Evolutionary conservation across 805 yeast genomes (phyloP), one percentile per base, ranked within the genome.

Genomic region (Candida anglica): DNA sequence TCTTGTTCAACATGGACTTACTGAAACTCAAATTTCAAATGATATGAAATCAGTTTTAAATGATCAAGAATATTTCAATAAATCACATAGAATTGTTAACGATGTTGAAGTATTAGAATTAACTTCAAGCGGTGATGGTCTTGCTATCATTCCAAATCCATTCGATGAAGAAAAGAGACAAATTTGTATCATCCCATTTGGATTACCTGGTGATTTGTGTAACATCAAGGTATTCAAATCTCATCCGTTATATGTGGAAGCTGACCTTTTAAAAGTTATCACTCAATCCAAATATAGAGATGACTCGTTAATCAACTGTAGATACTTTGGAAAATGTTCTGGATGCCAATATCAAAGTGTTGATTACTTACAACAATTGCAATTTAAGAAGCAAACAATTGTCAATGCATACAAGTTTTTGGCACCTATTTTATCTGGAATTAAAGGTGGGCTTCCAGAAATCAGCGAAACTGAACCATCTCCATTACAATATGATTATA

Each of bases 331-430:
- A 10, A 77, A 77, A 42, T 89, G 97, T 56, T 86, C 95, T 1
- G 98, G 98, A 3, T 89, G 98, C 57, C 98, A 93, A 61, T 87
- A 79, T 53, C 98, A 93, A 55, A 78, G 78, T 56, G 63, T 88
- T 21, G 68, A 74, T 2, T 93, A 93, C 54, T 71, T 70, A 1
- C 69, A 79, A 27, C 98, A 91, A 60, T 66, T 93, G 34, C 62
- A 58, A 33, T 70, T 84, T 51, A 93, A 93, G 56, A 72, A 76
- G 40, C 63, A 76, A 18, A 88, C 94, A 2, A 83, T 93, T 18
- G 70, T 57, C 16, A 85, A 86, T 50, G 98, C 98, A 1, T 93
- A 78, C 61, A 73, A 75, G 39, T 83, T 71, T 54, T 81, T 86
- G 52, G 87, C 91, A 1, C 82, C 86, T 9, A 57, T 60, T 2